These are phyloP conservation scores for Excoecaria cochinchinensis DNA, from an alignment of 345 rosid species.

Conservation along the genomic window DNA sequence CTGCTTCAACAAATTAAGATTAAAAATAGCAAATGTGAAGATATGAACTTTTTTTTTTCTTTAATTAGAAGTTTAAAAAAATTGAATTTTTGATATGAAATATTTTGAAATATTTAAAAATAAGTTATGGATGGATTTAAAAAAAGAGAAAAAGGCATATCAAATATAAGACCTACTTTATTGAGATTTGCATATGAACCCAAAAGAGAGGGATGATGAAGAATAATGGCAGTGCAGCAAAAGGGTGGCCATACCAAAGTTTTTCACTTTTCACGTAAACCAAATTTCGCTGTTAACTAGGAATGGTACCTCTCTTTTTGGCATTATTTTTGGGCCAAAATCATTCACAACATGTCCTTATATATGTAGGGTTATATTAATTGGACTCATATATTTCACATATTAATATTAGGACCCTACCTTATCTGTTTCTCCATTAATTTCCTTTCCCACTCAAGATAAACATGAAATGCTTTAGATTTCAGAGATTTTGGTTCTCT, in stretches of 20 bases:
- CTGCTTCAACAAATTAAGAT: too few species aligned
- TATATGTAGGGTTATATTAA: slow-evolving; percentile 12
- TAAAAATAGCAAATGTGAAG: too few species aligned
- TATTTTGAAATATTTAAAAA: too few species aligned
- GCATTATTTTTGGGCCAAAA: slow-evolving; percentile 8
- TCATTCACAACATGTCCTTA: slow-evolving; percentile 12
- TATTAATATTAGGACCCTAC: slow-evolving; percentile 10
- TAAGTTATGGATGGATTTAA: too few species aligned
- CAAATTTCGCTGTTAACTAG: neutral
- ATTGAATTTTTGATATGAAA: too few species aligned
- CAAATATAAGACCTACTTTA: too few species aligned
- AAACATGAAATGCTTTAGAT: slow-evolving; percentile 14
- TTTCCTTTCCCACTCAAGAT: slow-evolving; percentile 11
- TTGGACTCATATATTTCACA: neutral
- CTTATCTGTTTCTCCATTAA: slow-evolving; percentile 14
- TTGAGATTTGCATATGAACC: too few species aligned
- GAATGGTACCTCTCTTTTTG: slow-evolving; percentile 11
- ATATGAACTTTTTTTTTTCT: too few species aligned
- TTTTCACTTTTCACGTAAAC: neutral
- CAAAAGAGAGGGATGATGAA: too few species aligned
- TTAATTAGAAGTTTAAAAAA: too few species aligned
- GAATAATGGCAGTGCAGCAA: too few species aligned
- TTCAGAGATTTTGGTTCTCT: slow-evolving; percentile 1
- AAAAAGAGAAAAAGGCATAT: too few species aligned
- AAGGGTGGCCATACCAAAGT: neutral